phyloP scores from a whole-genome alignment of 2,329 filamentous ascomycete species.

The Xylaria hypoxylon region DNA sequence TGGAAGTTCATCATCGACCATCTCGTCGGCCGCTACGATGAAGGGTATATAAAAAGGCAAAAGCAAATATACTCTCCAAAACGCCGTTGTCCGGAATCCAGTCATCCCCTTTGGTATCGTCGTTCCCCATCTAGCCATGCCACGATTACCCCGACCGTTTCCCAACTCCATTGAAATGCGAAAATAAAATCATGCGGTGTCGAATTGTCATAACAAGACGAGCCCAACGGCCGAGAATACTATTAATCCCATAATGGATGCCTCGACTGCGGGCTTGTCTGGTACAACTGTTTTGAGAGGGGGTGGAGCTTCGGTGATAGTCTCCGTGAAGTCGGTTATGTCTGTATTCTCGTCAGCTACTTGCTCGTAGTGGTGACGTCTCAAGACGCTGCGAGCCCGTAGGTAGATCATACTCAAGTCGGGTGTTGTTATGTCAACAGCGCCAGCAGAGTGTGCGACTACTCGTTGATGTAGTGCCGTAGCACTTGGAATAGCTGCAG shows the following conservation, averaged over 20 bases:
- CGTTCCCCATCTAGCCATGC: slow-evolving; percentile 20
- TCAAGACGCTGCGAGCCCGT: neutral
- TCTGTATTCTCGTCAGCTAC: slow-evolving; percentile 38
- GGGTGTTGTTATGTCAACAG: slow-evolving; percentile 33
- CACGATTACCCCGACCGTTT: neutral
- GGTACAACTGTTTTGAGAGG: slow-evolving; percentile 41
- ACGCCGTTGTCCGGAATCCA: slow-evolving; percentile 32
- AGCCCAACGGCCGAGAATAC: slow-evolving; percentile 50
- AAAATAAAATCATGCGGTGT: slow-evolving; percentile 17
- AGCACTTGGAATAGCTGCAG: slow-evolving; percentile 35
- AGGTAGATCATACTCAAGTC: slow-evolving; percentile 36
- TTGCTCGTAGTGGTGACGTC: slow-evolving; percentile 5
- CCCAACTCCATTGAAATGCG: slow-evolving; percentile 44
- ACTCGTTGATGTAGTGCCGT: slow-evolving; percentile 40
- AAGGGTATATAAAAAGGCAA: slow-evolving; percentile 38
- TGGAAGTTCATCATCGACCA: slow-evolving; percentile 28
- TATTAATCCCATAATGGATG: slow-evolving; percentile 50
- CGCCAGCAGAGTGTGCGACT: slow-evolving; percentile 39
- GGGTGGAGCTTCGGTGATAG: slow-evolving; percentile 36
- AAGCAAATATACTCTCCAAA: slow-evolving; percentile 28
- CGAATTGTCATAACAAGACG: slow-evolving; percentile 45
- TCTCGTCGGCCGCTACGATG: slow-evolving; percentile 25
- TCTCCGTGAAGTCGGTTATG: slow-evolving; percentile 42
- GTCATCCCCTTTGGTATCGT: slow-evolving; percentile 17
- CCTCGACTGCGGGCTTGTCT: slow-evolving; percentile 48